Conservation (phyloP, 148 eudicot species). For the Fagopyrum homotropicum region DNA sequence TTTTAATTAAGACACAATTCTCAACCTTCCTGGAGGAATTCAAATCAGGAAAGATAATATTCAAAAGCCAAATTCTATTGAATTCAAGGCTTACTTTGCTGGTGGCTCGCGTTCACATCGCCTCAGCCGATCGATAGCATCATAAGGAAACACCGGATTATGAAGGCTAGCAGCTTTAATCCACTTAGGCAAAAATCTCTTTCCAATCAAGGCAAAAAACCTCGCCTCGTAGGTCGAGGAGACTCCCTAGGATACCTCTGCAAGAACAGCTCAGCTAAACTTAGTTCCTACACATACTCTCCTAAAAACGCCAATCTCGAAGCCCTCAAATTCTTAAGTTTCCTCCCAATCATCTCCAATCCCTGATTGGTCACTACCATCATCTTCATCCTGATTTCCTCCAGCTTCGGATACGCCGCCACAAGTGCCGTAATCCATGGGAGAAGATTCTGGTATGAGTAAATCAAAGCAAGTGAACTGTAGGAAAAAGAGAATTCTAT, state of each 20-base stretch:
- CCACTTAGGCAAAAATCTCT: constrained; percentile 64
- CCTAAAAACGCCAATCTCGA: constrained; percentile 86
- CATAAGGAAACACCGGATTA: constrained; percentile 80
- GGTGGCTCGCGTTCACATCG: constrained; percentile 80
- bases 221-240: constrained; percentile 88
- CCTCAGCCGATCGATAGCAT: constrained; percentile 65
- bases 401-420: constrained; percentile 35
- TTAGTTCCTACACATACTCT: constrained; percentile 78
- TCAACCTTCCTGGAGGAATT: not conserved
- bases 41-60: not conserved
- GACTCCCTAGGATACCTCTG: constrained; percentile 80
- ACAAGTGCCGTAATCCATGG: constrained; percentile 79
- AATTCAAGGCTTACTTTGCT: constrained; percentile 57
- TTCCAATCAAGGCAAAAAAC: constrained; percentile 72
- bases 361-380: constrained; percentile 72
- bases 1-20: not conserved
- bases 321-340: constrained; percentile 59
- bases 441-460: not conserved
- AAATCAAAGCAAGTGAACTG: no score
- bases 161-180: constrained; percentile 85
- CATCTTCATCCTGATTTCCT: constrained; percentile 66
- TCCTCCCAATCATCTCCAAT: constrained; percentile 52
- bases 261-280: constrained; percentile 84
- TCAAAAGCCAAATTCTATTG: not conserved
- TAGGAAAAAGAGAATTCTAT: no score